Evolutionary conservation across 2,329 filamentous ascomycete genomes (phyloP).

Genomic region (Microdochium bolleyi): DNA sequence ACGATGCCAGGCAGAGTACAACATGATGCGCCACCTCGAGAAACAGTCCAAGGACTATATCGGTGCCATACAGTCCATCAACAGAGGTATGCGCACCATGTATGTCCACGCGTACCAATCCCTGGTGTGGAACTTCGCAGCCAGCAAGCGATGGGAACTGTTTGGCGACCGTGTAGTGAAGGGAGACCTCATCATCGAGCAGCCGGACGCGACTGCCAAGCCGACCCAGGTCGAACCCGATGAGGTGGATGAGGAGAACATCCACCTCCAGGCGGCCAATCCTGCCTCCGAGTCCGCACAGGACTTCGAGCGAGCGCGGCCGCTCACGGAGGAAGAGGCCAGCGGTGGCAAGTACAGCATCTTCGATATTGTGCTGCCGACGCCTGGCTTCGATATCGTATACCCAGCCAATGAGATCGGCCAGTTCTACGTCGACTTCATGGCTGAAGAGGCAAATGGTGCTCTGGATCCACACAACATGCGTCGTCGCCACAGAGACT

Average conservation of each 20-base stretch:
- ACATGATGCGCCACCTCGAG: conserved; percentile 70
- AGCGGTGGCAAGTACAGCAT: conserved; percentile 69
- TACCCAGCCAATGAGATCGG: conserved; percentile 82
- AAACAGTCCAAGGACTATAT: conserved; percentile 58
- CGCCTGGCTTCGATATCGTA: conserved; percentile 82
- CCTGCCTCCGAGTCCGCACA: conserved; percentile 36
- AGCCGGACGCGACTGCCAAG: conserved; percentile 20
- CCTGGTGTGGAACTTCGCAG: conserved; percentile 84
- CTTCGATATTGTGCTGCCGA: conserved; percentile 82
- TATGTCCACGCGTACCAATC: conserved; percentile 97
- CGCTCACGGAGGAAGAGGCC: conserved; percentile 71
- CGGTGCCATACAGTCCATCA: conserved; percentile 73
- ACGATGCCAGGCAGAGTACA: conserved; percentile 73
- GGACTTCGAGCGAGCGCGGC: conserved; percentile 49
- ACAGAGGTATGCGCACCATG: conserved; percentile 78
- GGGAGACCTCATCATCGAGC: conserved; percentile 72
- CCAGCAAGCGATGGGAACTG: conserved; percentile 69
- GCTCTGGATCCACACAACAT: conserved; percentile 76
- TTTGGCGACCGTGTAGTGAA: conserved; percentile 68
- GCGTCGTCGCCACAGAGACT: conserved; percentile 78
- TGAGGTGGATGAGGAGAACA: conserved; percentile 59
- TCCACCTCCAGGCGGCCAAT: conserved; percentile 48
- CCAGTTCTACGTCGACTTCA: conserved; percentile 79
- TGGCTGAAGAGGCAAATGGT: conserved; percentile 72
- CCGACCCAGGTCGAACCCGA: conserved; percentile 38